Conservation (phyloP, 2,329 filamentous ascomycete genomes). For the Aspergillus flavus region DNA sequence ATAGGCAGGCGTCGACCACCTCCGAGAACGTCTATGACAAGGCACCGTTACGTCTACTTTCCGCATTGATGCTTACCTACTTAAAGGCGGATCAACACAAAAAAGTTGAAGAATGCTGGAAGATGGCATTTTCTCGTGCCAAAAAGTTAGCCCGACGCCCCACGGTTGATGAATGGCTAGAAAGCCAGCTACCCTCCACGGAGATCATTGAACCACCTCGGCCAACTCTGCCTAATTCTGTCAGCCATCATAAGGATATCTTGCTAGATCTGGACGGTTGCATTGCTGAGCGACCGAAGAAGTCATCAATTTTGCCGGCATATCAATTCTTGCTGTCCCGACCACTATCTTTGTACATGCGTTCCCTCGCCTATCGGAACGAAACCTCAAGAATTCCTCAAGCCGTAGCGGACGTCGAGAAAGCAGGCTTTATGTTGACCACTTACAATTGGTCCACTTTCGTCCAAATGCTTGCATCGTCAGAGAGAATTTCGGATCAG, state of each 20-base stretch:
- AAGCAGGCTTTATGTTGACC: conserved; percentile 72
- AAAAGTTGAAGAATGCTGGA: conserved; percentile 69
- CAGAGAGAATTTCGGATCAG: conserved; percentile 59
- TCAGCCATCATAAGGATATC: conserved; percentile 7
- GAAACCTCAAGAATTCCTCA: conserved; percentile 55
- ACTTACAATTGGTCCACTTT: conserved; percentile 80
- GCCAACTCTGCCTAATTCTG: conserved; percentile 12
- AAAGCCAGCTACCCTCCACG: conserved; percentile 12
- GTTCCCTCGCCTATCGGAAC: conserved; percentile 55
- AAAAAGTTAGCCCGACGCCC: conserved; percentile 46
- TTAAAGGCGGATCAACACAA: conserved; percentile 59
- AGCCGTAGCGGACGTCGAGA: conserved; percentile 59
- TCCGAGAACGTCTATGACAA: conserved; percentile 26
- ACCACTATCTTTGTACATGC: conserved; percentile 56
- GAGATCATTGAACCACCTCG: conserved; percentile 13
- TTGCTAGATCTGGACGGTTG: conserved; percentile 4
- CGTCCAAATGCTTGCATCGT: conserved; percentile 66
- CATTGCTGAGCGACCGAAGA: neutral
- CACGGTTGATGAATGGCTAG: conserved; percentile 27
- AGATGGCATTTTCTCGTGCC: conserved; percentile 59
- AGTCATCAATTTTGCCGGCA: conserved; percentile 33
- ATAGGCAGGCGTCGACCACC: conserved; percentile 12
- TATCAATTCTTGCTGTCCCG: conserved; percentile 54
- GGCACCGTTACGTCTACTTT: conserved; percentile 60
- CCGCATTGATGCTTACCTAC: conserved; percentile 69